Percentiles rank a stretch among this genome's conserved stretches.
These are phyloP conservation scores for Starmerella davenportii DNA, from an alignment of 805 yeast genomes.

Conservation along the genomic window DNA sequence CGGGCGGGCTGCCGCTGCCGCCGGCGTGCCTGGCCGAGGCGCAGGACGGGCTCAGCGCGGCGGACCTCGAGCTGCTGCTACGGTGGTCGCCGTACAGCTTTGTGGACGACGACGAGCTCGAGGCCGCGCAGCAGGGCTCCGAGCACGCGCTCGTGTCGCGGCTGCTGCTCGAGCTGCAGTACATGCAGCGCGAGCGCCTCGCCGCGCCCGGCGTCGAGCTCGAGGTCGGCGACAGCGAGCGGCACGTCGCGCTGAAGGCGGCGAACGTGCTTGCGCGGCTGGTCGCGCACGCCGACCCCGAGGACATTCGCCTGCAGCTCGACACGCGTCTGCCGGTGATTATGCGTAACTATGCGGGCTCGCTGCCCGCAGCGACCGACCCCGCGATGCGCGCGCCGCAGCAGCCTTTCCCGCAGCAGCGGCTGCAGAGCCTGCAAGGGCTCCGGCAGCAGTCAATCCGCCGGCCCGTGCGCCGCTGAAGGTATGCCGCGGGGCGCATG, in stretches of 20 bases:
- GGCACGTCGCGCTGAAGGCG: slow-evolving; percentile 21
- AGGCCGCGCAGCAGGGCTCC: slow-evolving; percentile 28
- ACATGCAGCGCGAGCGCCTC: slow-evolving; percentile 33
- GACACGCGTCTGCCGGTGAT: slow-evolving; percentile 42
- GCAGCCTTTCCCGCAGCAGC: not conserved
- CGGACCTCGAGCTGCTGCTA: slow-evolving; percentile 23
- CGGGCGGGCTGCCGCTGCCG: no score
- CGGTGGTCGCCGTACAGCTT: slow-evolving; percentile 35
- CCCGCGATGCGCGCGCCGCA: slow-evolving; percentile 4
- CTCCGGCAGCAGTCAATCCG: not conserved
- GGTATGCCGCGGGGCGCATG: no score
- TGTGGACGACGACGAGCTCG: slow-evolving; percentile 36
- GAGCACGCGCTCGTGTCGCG: slow-evolving; percentile 26
- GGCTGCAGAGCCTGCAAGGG: slow-evolving; percentile 1
- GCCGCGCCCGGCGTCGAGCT: slow-evolving; percentile 15
- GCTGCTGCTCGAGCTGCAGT: slow-evolving; percentile 33
- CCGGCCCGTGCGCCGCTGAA: not conserved
- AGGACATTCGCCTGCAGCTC: slow-evolving; percentile 13
- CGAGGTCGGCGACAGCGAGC: slow-evolving; percentile 20
- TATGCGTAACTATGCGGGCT: slow-evolving; percentile 57
- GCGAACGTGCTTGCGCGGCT: slow-evolving; percentile 29
- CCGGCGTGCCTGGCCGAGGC: no score
- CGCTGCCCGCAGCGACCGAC: slow-evolving; percentile 35
- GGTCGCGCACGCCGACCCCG: slow-evolving; percentile 20
- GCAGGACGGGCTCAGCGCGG: not conserved